Conservation (phyloP, 2,329 filamentous ascomycete genomes). For the Neoarthrinium moseri region DNA sequence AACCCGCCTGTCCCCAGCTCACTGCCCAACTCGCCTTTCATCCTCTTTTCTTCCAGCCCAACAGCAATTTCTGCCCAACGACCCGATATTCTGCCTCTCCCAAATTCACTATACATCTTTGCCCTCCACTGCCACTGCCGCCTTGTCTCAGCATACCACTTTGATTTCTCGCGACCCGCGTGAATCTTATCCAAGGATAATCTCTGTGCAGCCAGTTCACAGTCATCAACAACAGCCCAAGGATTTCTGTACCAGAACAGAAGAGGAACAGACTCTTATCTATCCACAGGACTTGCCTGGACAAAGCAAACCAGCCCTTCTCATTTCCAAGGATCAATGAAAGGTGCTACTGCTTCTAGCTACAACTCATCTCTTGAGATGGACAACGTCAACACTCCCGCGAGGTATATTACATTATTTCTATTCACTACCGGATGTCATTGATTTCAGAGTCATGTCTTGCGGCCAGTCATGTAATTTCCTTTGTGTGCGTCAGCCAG, state of each 20-base stretch:
- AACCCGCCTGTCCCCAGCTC: constrained; percentile 48
- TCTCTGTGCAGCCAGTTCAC: constrained; percentile 5
- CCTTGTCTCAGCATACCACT: constrained; percentile 15
- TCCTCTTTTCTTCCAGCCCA: constrained; percentile 33
- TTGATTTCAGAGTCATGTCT: constrained; percentile 31
- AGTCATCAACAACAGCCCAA: not conserved
- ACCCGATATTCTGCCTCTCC: constrained; percentile 19
- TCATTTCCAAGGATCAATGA: not conserved
- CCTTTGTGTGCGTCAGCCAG: constrained; percentile 24
- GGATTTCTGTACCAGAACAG: not conserved
- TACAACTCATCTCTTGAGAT: constrained; percentile 52
- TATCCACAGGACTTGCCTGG: constrained; percentile 8
- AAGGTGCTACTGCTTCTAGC: constrained; percentile 43
- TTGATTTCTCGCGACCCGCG: constrained; percentile 5
- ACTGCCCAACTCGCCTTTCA: constrained; percentile 34
- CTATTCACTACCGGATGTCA: constrained; percentile 43
- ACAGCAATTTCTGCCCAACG: constrained; percentile 34
- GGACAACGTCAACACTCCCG: constrained; percentile 59
- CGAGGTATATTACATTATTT: constrained; percentile 60
- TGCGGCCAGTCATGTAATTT: constrained; percentile 28
- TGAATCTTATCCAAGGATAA: constrained; percentile 9
- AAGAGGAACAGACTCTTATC: constrained; percentile 7
- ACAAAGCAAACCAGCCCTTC: too few species aligned
- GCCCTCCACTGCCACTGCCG: too few species aligned
- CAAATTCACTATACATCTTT: constrained; percentile 9